Evolutionary conservation across 257 asterid species (phyloP).

Genomic region (Schizonepeta tenuifolia): DNA sequence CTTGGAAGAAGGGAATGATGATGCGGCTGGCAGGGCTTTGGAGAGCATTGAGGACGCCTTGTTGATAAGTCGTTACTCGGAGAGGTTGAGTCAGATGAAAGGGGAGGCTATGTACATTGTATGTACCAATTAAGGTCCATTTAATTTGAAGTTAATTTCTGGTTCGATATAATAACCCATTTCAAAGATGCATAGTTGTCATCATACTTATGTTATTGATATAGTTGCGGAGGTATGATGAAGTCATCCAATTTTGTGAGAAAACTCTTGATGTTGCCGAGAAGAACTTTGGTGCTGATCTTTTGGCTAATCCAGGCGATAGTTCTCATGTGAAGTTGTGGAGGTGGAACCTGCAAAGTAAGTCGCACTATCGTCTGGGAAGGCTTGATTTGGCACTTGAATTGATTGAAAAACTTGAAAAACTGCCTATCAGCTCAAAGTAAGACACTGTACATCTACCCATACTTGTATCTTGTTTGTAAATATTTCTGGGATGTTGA

Average conservation of each 20-base stretch:
- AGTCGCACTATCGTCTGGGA: constrained; percentile 73
- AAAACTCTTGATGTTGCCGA: constrained; percentile 69
- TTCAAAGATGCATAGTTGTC: constrained; percentile 17
- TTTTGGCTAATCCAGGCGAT: constrained; percentile 41
- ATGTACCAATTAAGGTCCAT: constrained; percentile 38
- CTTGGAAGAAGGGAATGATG: constrained; percentile 62
- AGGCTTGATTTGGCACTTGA: constrained; percentile 87
- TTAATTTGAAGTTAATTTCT: constrained; percentile 18
- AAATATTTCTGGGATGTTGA: constrained; percentile 36
- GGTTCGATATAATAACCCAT: background rate
- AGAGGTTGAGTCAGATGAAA: constrained; percentile 80
- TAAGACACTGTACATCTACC: constrained; percentile 37
- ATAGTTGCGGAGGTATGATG: constrained; percentile 69
- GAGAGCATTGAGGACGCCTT: constrained; percentile 62
- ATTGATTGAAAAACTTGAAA: constrained; percentile 71
- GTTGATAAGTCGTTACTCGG: constrained; percentile 73
- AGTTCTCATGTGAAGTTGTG: constrained; percentile 54
- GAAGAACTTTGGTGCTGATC: constrained; percentile 53
- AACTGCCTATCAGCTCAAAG: constrained; percentile 46
- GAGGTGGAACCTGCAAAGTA: constrained; percentile 83
- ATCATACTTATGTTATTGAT: constrained; percentile 25
- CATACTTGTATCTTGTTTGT: constrained; percentile 25
- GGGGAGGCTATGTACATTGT: constrained; percentile 84
- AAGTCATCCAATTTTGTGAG: constrained; percentile 77
- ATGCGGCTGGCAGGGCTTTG: constrained; percentile 64